These are phyloP conservation scores for Solanum dulcamara DNA, from an alignment of 257 asterid species.

Conservation along the genomic window DNA sequence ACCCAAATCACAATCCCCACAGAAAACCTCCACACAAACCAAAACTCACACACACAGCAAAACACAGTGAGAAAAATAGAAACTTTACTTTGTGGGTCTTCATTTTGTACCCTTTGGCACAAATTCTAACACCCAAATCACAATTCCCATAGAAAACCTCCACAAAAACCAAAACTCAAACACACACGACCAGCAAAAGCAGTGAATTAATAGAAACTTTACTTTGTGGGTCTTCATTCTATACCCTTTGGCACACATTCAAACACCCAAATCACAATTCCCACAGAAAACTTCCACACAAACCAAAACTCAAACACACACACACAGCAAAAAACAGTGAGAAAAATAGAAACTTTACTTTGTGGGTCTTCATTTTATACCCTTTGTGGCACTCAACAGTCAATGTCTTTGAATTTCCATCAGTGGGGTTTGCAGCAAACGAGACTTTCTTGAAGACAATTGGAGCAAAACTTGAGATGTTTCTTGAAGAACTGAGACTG, in stretches of 20 bases:
- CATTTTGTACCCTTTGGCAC: neutral
- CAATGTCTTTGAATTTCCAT: constrained; percentile 14
- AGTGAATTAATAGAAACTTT: neutral
- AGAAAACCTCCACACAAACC: neutral
- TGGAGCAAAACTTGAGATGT: constrained; percentile 36
- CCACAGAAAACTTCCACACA: neutral
- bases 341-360: neutral
- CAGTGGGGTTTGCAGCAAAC: constrained; percentile 5
- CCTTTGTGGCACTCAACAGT: constrained; percentile 53
- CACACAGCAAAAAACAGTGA: neutral
- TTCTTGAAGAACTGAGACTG: constrained; percentile 41
- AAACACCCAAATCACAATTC: neutral
- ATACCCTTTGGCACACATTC: neutral
- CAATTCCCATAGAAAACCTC: neutral
- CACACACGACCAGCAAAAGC: neutral
- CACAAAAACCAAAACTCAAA: neutral
- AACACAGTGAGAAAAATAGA: neutral
- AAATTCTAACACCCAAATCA: neutral
- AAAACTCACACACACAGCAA: neutral
- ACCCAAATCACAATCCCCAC: neutral
- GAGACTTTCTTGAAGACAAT: constrained; percentile 22
- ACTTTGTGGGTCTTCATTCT: neutral
- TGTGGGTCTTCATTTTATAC: constrained; percentile 17
- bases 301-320: neutral
- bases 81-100: neutral